Evolutionary conservation across 257 asterid genomes (phyloP), one percentile per base, ranked within the genome.

Genomic region (Petrea volubilis): DNA sequence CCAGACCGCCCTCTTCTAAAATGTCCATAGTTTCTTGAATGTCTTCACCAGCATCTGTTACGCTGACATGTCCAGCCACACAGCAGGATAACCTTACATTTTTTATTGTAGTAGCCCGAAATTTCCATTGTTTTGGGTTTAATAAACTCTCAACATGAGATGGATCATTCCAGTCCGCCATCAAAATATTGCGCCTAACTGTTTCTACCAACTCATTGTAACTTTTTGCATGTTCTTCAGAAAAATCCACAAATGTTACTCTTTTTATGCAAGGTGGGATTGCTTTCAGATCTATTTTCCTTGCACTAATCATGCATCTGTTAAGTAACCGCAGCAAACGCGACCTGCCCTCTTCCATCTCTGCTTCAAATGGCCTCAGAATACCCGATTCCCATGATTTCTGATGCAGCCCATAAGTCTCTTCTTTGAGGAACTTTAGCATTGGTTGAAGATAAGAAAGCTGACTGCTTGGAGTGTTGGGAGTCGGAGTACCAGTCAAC

Each of bases 151-250:
- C 99, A 86, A 95, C 95, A 90, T 95, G 99, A 77, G 97, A 86
- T 18, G 98, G 84, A 74, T 95, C 99, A 53, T 90, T 95, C 99
- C 99, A 95, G 84, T 95, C 99, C 0, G 99, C 99, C 89, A 92
- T 76, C 60, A 95, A 70, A 79, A 91, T 95, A 84, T 95, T 95
- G 64, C 98, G 91, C 4, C 88, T 74, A 47, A 95, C 97, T 14
- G 97, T 92, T 83, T 92, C 99, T 43, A 95, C 98, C 85, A 95
- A 78, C 77, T 95, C 97, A 82, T 95, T 95, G 71, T 95, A 95
- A 80, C 90, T 95, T 75, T 82, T 86, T 44, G 98, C 96, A 74
- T 95, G 97, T 78, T 85, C 97, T 74, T 75, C 86, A 49, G 93
- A 85, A 64, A 95, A 95, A 79, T 85, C 83, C 77, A 95, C 73